Evolutionary conservation across 306 rosid species (phyloP), one percentile per base, ranked within the genome.

Genomic region (Urtica urens): DNA sequence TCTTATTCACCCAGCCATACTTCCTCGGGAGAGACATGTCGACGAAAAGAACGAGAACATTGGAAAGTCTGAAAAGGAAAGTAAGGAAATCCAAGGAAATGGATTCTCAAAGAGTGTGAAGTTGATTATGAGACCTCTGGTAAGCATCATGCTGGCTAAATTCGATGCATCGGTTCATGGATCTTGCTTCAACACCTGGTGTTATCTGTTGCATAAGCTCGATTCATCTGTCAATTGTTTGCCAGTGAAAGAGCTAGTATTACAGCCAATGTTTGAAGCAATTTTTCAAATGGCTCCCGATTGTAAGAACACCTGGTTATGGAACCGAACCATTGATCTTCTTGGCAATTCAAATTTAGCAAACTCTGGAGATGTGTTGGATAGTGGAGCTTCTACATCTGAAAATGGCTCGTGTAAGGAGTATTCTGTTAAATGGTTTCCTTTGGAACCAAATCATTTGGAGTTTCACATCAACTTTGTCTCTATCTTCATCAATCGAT

Each of bases 141-240:
- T 72, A 12, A 85, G 93, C 49, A 64, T 80, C 58, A 65, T 87
- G 74, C 63, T 72, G 46, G 71, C 78, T 58, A 78, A 72, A 50
- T 80, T 81, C 50, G 87, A 80, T 64, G 38, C 67, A 51, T 73
- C 83, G 37, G 78, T 83, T 46, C 81, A 70, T 59, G 66, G 60
- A 23, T 77, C 96, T 44, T 83, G 94, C 79, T 69, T 83, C 65
- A 83, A 76, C 67, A 78, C 96, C 0, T 87, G 93, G 86, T 65
- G 73, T 66, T 69, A 73, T 78, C 55, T 87, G 53, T 77, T 87
- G 56, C 75, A 78, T 65, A 72, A 73, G 74, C 88, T 87, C 54
- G 96, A 63, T 57, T 67, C 62, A 46, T 76, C 64, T 50, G 53
- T 87, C 67, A 83, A 67, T 38, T 70, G 69, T 54, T 55, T 78